Evolutionary conservation across 805 yeast genomes (phyloP), one percentile per base, ranked within the genome.

Genomic region (Grigorovia transvaalensis): DNA sequence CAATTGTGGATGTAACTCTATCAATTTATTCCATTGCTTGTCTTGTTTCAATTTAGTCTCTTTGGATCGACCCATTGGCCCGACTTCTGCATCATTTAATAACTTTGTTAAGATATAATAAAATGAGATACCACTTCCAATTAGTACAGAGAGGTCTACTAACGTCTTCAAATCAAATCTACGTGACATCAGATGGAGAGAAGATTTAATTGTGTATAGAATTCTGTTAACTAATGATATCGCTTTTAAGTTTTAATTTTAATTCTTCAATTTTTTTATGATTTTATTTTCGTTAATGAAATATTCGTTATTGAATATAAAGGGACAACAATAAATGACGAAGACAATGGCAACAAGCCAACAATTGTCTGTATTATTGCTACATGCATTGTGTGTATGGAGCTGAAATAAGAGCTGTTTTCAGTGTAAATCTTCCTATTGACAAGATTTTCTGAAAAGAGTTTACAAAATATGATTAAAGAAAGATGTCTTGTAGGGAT

Each of bases 41-140:
- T 71, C 68, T 35, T 82, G 85, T 71, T 74, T 80, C 62, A 74
- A 81, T 76, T 79, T 81, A 54, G 80, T 76, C 63, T 76, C 88
- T 53, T 75, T 73, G 1, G 83, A 76, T 51, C 76, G 71, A 4
- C 67, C 65, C 18, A 65, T 51, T 12, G 76, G 76, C 1, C 74
- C 71, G 18, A 73, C 72, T 27, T 75, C 78, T 29, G 68, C 71
- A 50, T 71, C 77, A 51, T 63, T 67, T 54, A 77, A 55, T 23
- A 80, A 53, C 45, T 71, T 71, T 52, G 67, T 72, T 42, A 84
- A 61, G 61, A 84, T 67, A 60, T 83, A 85, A 63, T 85, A 85
- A 54, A 84, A 74, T 2, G 89, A 82, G 41, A 84, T 72, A 1
- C 88, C 82, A 2, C 90, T 85, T 19, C 89, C 81, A 1, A 77